Percentiles rank a stretch among this genome's conserved stretches.
These are phyloP conservation scores for Mortierella sp. DNA, from an alignment of 371 early-diverging fungal genomes.

Conservation along the genomic window DNA sequence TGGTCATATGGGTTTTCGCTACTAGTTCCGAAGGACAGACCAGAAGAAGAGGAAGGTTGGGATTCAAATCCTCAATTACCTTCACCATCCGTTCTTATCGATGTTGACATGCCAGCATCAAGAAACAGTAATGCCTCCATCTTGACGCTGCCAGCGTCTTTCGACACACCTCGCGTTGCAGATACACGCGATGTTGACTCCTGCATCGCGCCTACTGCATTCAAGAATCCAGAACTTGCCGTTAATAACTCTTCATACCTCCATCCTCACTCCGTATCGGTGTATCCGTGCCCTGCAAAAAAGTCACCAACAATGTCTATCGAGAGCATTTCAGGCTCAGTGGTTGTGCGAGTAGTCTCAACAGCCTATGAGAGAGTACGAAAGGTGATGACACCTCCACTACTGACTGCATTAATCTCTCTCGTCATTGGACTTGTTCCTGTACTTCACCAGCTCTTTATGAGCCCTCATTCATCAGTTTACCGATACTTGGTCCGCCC, in stretches of 20 bases:
- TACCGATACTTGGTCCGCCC: conserved; percentile 71
- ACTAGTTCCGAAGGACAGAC: conserved; percentile 56
- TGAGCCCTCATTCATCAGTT: conserved; percentile 65
- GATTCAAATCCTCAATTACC: not conserved
- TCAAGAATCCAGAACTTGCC: not conserved
- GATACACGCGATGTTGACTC: not conserved
- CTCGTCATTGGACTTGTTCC: conserved; percentile 67
- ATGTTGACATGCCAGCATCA: conserved; percentile 33
- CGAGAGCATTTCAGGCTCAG: conserved; percentile 20
- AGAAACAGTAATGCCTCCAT: conserved; percentile 13
- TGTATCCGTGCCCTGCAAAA: not conserved
- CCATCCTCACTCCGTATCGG: conserved; percentile 16
- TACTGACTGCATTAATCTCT: conserved; percentile 71
- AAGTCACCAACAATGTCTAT: conserved; percentile 21
- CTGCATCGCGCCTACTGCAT: not conserved
- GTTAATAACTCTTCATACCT: conserved; percentile 2
- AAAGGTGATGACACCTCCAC: conserved; percentile 71
- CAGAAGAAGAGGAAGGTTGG: conserved; percentile 27
- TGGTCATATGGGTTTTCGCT: conserved; percentile 84
- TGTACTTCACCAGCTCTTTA: conserved; percentile 38
- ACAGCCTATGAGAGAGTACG: conserved; percentile 41
- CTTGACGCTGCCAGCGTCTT: conserved; percentile 7
- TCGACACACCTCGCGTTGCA: not conserved
- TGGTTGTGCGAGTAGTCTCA: conserved; percentile 21
- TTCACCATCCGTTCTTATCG: conserved; percentile 37